Evolutionary conservation across 805 yeast genomes (phyloP), one percentile per base, ranked within the genome.

Genomic region (Suhomyces sp.): DNA sequence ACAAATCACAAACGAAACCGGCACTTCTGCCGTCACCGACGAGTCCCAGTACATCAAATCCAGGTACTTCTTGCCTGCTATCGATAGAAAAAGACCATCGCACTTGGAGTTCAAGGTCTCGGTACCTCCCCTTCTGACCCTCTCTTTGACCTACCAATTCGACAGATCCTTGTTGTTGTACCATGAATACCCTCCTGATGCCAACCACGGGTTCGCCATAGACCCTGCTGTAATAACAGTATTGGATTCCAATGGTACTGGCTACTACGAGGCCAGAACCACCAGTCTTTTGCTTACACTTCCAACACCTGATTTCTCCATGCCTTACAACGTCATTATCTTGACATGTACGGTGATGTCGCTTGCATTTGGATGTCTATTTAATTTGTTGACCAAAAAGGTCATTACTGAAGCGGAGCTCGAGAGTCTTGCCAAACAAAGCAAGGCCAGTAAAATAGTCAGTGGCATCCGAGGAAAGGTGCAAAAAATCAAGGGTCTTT

Each of bases 101-200:
- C 96, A 90, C 61, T 69, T 92, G 58, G 97, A 94, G 69, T 76
- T 90, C 36, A 70, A 71, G 7, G 63, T 93, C 19, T 64, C 61
- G 0, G 64, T 93, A 2, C 97, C 97, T 0, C 80, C 92, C 2
- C 64, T 74, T 2, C 76, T 85, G 12, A 77, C 84, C 6, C 67
- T 88, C 45, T 78, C 86, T 1, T 59, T 90, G 49, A 83, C 87
- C 2, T 88, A 88, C 65, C 82, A 86, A 52, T 92, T 93, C 65
- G 98, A 94, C 66, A 94, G 92, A 67, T 85, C 96, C 0, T 76
- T 94, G 65, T 76, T 94, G 29, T 79, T 86, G 53, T 85, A 88
- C 55, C 88, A 91, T 3, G 98, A 94, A 67, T 94, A 94, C 64
- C 99, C 99, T n/a, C 99, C 99, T 1, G 99, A 94, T 74, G 98